Percentiles rank a stretch among this genome's conserved stretches.
phyloP scores from a whole-genome alignment of 495 filamentous ascomycete genomes.

The Oidiodendron maius region DNA sequence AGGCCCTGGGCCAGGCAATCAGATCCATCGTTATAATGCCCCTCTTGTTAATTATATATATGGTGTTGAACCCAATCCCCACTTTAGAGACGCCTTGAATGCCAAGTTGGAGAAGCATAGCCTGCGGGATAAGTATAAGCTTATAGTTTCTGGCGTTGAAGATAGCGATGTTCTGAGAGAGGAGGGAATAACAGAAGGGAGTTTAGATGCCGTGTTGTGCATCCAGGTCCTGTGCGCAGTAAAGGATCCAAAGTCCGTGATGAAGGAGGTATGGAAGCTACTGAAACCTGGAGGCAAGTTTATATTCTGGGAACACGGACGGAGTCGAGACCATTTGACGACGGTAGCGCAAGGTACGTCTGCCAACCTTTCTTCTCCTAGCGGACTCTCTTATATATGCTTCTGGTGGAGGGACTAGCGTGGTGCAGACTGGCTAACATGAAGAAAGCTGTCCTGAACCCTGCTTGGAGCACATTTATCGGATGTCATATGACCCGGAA shows the following conservation, averaged over 20 bases:
- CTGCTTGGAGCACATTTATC: constrained; percentile 4
- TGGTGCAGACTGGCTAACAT: not conserved
- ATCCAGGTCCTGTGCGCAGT: constrained; percentile 50
- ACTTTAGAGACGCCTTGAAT: constrained; percentile 21
- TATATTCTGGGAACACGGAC: constrained; percentile 40
- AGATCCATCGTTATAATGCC: constrained; percentile 34
- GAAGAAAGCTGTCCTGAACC: constrained; percentile 1
- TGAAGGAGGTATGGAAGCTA: constrained; percentile 34
- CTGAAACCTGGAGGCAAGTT: constrained; percentile 30
- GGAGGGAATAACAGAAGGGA: constrained; percentile 32
- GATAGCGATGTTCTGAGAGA: constrained; percentile 29
- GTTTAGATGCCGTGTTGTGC: constrained; percentile 45
- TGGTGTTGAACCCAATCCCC: constrained; percentile 38
- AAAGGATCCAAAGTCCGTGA: constrained; percentile 35
- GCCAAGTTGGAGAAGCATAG: constrained; percentile 21
- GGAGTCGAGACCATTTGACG: constrained; percentile 26
- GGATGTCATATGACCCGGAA: constrained; percentile 1
- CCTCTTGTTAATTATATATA: constrained; percentile 31
- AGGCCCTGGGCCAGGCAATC: constrained; percentile 42
- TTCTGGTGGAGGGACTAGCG: not conserved
- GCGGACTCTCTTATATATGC: not conserved
- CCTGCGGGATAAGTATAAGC: constrained; percentile 32
- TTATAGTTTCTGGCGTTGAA: constrained; percentile 31
- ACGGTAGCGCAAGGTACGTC: constrained; percentile 11
- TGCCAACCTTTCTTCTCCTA: not conserved